Evolutionary conservation across 352 stramenopile species (phyloP).

Genomic region (Phytophthora uliginosa): DNA sequence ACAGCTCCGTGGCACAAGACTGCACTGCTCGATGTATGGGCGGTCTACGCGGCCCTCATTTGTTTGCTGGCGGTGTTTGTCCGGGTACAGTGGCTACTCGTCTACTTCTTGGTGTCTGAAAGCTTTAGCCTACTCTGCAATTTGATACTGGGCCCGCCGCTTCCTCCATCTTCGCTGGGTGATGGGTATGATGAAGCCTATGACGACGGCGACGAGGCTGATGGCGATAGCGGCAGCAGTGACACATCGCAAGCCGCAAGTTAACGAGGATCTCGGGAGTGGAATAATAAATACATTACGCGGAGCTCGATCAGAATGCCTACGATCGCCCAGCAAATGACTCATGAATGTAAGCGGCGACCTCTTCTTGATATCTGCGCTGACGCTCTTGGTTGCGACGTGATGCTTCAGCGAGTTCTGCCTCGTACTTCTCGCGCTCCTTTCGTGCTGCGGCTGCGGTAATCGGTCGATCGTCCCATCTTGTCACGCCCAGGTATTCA

Average conservation of each 20-base stretch:
- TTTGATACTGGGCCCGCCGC: slow-evolving; percentile 52
- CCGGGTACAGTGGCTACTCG: slow-evolving; percentile 72
- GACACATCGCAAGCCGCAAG: slow-evolving; percentile 24
- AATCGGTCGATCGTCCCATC: slow-evolving; percentile 69
- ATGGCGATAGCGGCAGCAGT: slow-evolving; percentile 14
- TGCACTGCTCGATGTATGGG: slow-evolving; percentile 84
- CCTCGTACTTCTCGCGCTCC: slow-evolving; percentile 33
- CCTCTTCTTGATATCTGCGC: slow-evolving; percentile 63
- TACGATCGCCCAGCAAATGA: slow-evolving; percentile 34
- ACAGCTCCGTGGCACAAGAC: slow-evolving; percentile 81
- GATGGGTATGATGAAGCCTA: slow-evolving; percentile 38
- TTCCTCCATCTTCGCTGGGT: slow-evolving; percentile 27
- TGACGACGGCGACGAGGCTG: slow-evolving; percentile 25
- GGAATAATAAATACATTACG: slow-evolving; percentile 34
- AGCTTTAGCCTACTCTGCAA: slow-evolving; percentile 47
- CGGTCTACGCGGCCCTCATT: slow-evolving; percentile 76
- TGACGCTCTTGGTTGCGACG: slow-evolving; percentile 55
- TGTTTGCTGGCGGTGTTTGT: slow-evolving; percentile 73
- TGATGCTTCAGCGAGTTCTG: slow-evolving; percentile 41
- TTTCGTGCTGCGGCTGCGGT: slow-evolving; percentile 48
- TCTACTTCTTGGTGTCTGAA: slow-evolving; percentile 71
- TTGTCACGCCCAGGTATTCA: slow-evolving; percentile 10
- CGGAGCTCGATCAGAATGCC: slow-evolving; percentile 1
- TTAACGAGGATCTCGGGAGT: slow-evolving; percentile 9
- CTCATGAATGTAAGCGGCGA: slow-evolving; percentile 53